phyloP scores from a whole-genome alignment of 2,329 filamentous ascomycete species.

The Trichothecium sympodiale region DNA sequence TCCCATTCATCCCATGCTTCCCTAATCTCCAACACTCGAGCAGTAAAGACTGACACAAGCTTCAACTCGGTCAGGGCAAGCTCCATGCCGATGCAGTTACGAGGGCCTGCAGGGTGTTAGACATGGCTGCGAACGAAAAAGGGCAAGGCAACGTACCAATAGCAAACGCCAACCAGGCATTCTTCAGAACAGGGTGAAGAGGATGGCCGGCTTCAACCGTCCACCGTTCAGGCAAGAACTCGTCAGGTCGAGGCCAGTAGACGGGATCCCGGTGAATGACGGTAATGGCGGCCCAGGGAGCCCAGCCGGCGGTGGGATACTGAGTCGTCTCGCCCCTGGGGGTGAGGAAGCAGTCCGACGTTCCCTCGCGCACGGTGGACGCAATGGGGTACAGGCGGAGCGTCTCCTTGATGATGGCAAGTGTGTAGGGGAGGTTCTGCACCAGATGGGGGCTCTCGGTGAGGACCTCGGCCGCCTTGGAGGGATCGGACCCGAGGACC shows the following conservation, averaged over 20 bases:
- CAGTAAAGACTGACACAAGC: background rate
- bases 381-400: constrained; percentile 39
- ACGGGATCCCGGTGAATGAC: constrained; percentile 20
- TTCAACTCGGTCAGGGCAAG: background rate
- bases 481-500: constrained; percentile 33
- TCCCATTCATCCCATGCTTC: constrained; percentile 1
- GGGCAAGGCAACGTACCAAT: no score
- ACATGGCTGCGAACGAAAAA: no score
- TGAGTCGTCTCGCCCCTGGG: background rate
- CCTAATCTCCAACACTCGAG: background rate
- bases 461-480: constrained; percentile 25
- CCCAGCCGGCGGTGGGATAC: constrained; percentile 7
- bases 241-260: constrained; percentile 19
- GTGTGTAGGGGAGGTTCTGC: constrained; percentile 38
- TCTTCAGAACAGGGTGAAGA: constrained; percentile 1
- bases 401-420: constrained; percentile 40
- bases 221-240: constrained; percentile 29
- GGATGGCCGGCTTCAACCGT: background rate
- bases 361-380: constrained; percentile 23
- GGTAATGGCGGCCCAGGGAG: constrained; percentile 17
- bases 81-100: background rate
- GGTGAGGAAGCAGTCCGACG: background rate
- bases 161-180: no score
- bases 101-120: no score
- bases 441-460: constrained; percentile 25